Evolutionary conservation across 73 alveolate genomes (phyloP), one percentile per base, ranked within the genome.

Genomic region (Loxodes magnus): DNA sequence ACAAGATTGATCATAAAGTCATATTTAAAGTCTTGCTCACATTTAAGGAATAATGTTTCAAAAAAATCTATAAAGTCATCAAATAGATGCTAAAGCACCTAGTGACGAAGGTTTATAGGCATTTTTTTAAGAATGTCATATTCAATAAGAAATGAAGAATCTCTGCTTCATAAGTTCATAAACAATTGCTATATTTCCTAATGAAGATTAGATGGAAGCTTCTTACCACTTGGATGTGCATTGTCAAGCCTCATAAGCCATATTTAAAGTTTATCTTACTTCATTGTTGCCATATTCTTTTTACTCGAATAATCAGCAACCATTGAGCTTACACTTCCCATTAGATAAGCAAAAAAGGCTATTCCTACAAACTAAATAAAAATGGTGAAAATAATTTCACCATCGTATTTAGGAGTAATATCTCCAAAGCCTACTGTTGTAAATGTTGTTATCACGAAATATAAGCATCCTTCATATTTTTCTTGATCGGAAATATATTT

Each of bases 371-470:
- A 38, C 21, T 38, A 10, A 14, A 38, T 38, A 38, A 38, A 14
- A 22, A 38, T 38, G n/a, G 52, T 14, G 21, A 14, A 38, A 12
- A 38, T 38, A 28, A 14, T 14, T 12, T 38, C 52, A 12, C 31
- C 31, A 38, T 14, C 19, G 23, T 22, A 6, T 12, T 38, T 38
- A 7, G 52, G 52, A 10, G 23, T 14, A 5, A 38, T 38, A 12
- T 38, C 52, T 38, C 52, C 52, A 12, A 14, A 38, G 5, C 52
- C 52, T 12, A 38, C 52, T 14, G 31, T 38, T 14, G 52, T 38
- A 12, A 38, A 38, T 14, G 52, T 38, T 12, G 19, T 28, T 6
- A 28, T 38, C 19, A 28, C 19, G 31, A 22, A 38, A 12, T 38
- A 38, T 5, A 38, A 12, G 19, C 31, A 38, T 6, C 31, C 52